Base-by-base conservation (phyloP, 352 stramenopile species). In the Phytophthora nicotianae region DNA sequence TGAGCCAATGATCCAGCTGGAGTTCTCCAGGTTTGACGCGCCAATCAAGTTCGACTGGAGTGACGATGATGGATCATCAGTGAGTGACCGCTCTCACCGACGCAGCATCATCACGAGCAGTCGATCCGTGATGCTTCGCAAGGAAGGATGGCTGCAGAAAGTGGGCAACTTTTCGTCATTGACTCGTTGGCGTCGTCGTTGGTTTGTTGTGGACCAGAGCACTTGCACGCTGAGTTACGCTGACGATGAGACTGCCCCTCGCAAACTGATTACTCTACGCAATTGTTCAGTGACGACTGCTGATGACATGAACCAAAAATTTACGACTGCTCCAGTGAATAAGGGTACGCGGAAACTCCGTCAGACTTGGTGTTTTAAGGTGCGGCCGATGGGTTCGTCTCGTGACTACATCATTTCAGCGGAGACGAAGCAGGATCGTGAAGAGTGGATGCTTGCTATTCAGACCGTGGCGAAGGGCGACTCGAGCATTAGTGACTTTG, bases 401-500 rank as follows among this genome's bases (percentile, higher is more conserved):
- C 80, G 83, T 37, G 83, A 93, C 33, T 95, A 93, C 59, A 86
- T 93, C 58, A 92, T 96, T 64, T 83, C 73, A 41, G 85, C 87
- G 9, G 83, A 92, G 43, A 96, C 87, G 1, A 96, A 96, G 67
- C 87, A 96, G 74, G 83, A 93, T 52, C 87, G 87, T n/a, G 87
- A 96, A 53, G 87, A 93, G 58, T 96, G 87, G 87, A 94, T 96
- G 87, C 72, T 92, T 26, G 86, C 86, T 2, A 93, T 95, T 42
- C 77, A 87, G 35, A 88, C 86, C 7, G 84, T 95, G 16, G 76
- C 83, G 14, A 90, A 89, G 62, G 70, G 68, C 26, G 83, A 91
- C 9, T 74, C 68, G 5, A 62, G 24, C 33, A 62, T 63, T 24
- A 71, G 43, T 63, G 56, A 74, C 13, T 68, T 64, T 20, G 24